Base-by-base conservation (phyloP, 805 yeast genomes). In the Wickerhamomyces bisporus region DNA sequence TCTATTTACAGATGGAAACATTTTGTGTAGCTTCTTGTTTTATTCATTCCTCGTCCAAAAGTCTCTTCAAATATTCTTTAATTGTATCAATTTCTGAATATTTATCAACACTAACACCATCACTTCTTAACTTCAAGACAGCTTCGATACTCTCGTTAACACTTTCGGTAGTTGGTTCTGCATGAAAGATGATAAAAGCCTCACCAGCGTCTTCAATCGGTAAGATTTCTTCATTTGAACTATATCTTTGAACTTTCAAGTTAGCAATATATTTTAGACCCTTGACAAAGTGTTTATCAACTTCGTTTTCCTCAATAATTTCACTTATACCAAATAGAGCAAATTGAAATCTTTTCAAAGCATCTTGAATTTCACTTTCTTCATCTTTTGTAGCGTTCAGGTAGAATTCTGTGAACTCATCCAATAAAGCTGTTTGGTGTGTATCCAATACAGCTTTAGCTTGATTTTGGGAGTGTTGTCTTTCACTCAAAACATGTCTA, bases 251-350 rank as follows among this genome's bases (percentile, higher is more conserved):
- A 32, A 78, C 64, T 64, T 86, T 86, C 57, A 87, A 62, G 51
- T 76, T 68, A 20, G 95, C 86, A 29, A 86, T 74, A 47, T 64
- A 76, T 48, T 75, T 67, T 30, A 89, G 66, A 18, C 96, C 96
- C 38, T 74, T 66, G 20, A 78, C 64, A 36, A 83, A 82, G 40
- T 70, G 66, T 35, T 69, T 64, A 52, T 82, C 83, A 12, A 79
- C 78, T 14, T 62, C 58, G 48, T 80, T 72, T 38, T 77, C 77
- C 39, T 73, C 80, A 33, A 78, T 68, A 39, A 75, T 66, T 38
- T 76, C 77, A 21, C 85, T 86, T 39, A 88, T 83, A n/a, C 96
- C 96, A 55, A 79, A 89, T 21, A 87, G 59, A 0, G 95, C 89
- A 49, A 70, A 77, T 59, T 86, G 95, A 50, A 88, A 71, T 56